Conservation (phyloP, 768 basidiomycete genomes). For the Pisolithus tinctorius region DNA sequence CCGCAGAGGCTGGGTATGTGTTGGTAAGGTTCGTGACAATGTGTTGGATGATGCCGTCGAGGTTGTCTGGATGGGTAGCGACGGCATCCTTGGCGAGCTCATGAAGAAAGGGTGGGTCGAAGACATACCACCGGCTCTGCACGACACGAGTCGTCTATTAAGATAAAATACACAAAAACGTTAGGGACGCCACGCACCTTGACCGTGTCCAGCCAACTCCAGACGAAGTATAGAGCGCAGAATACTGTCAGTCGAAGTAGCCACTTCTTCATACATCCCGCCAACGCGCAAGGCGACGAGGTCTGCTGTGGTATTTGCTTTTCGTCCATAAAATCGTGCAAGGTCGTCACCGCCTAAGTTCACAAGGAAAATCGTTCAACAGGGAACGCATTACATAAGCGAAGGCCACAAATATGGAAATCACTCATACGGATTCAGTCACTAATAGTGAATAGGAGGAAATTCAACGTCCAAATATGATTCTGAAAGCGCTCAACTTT, state of each 20-base stretch:
- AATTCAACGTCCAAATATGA: too few relatives aligned
- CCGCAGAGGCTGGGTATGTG: constrained; percentile 58
- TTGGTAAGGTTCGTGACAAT: constrained; percentile 75
- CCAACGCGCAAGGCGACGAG: background rate
- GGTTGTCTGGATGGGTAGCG: constrained; percentile 55
- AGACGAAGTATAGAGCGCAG: constrained; percentile 29
- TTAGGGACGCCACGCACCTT: constrained; percentile 38
- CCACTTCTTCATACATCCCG: constrained; percentile 27
- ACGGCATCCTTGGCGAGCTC: constrained; percentile 71
- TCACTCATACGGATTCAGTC: too few relatives aligned
- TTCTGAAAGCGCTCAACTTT: too few relatives aligned
- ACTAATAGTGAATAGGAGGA: too few relatives aligned
- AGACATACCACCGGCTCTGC: constrained; percentile 82
- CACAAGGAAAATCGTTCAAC: too few relatives aligned
- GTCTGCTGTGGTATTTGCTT: background rate
- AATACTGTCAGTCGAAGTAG: constrained; percentile 20
- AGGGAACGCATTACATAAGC: too few relatives aligned
- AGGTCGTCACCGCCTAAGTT: background rate
- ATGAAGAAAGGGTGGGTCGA: constrained; percentile 69
- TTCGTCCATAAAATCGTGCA: constrained; percentile 14
- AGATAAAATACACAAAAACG: background rate
- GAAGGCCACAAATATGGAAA: too few relatives aligned
- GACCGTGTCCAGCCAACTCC: constrained; percentile 52
- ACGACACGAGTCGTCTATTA: background rate
- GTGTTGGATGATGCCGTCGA: constrained; percentile 68